A percentile compares a stretch with the other conserved stretches of the same genome.
Evolutionary conservation across 2,329 filamentous ascomycete genomes (phyloP).

Genomic region (Cercospora zeae-maydis): DNA sequence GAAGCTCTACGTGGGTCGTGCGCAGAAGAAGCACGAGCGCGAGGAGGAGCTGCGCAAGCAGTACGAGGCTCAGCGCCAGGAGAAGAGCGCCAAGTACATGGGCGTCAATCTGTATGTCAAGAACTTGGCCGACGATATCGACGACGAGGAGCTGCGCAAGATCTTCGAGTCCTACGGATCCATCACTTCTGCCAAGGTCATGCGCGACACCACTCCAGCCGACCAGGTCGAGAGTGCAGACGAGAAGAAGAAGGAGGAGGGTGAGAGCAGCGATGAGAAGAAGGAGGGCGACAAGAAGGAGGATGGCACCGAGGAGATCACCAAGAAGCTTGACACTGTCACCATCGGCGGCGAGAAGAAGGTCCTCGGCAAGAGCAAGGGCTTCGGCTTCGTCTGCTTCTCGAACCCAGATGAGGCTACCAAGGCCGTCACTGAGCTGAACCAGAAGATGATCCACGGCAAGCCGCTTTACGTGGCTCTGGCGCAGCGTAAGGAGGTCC

Average conservation of each 20-base stretch:
- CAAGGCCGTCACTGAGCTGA: conserved; percentile 99
- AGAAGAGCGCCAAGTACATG: conserved; percentile 99
- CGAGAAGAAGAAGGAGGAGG: conserved; percentile 46
- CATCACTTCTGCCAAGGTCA: conserved; percentile 98
- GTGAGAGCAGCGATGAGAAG: conserved; percentile 52
- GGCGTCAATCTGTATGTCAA: conserved; percentile 99
- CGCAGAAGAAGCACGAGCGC: conserved; percentile 99
- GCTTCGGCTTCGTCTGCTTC: conserved; percentile 99
- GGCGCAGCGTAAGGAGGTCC: conserved; percentile 98
- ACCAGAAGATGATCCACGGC: conserved; percentile 96
- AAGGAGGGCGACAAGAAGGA: conserved; percentile 59
- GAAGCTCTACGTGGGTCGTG: conserved; percentile 95
- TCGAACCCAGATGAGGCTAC: conserved; percentile 98
- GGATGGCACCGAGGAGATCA: conserved; percentile 46
- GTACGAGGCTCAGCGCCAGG: conserved; percentile 92
- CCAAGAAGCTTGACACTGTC: conserved; percentile 51
- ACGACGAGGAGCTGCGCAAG: conserved; percentile 94
- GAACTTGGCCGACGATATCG: conserved; percentile 94
- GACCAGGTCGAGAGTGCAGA: conserved; percentile 43
- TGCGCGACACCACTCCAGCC: conserved; percentile 71
- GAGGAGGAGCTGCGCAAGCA: conserved; percentile 99
- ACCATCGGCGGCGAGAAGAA: conserved; percentile 59
- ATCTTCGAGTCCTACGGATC: conserved; percentile 88
- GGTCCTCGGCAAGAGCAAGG: conserved; percentile 94
- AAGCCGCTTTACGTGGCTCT: conserved; percentile 98